Evolutionary conservation across 139 green algal species (phyloP).

Genomic region (Chlorella sp.): DNA sequence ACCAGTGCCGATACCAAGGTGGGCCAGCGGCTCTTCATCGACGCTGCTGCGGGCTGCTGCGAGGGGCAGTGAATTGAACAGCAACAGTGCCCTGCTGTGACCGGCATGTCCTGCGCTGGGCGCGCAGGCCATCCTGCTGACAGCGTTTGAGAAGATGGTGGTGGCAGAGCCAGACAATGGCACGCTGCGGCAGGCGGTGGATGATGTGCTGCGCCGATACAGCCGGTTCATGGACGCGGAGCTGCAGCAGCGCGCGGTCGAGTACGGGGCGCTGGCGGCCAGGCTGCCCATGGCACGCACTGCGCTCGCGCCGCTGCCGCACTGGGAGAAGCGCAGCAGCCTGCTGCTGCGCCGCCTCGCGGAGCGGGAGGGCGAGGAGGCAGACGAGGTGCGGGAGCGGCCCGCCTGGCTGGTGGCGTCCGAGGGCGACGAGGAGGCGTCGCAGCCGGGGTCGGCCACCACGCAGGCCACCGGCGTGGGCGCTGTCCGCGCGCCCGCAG

Average conservation of each 20-base stretch:
- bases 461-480: background rate
- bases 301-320: slow-evolving; percentile 81
- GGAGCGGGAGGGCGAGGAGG: slow-evolving; percentile 49
- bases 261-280: slow-evolving; percentile 79
- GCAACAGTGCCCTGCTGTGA: too few species aligned
- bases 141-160: slow-evolving; percentile 70
- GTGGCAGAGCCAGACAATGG: slow-evolving; percentile 58
- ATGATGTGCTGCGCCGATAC: slow-evolving; percentile 38
- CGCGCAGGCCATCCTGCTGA: slow-evolving; percentile 80
- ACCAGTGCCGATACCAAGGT: slow-evolving; percentile 63
- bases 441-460: background rate
- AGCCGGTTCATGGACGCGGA: slow-evolving; percentile 59
- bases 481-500: background rate
- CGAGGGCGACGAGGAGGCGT: slow-evolving; percentile 5
- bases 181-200: slow-evolving; percentile 41
- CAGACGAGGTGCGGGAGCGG: slow-evolving; percentile 47
- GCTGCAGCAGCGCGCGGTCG: slow-evolving; percentile 92
- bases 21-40: too few species aligned
- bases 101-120: too few species aligned
- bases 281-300: slow-evolving; percentile 32
- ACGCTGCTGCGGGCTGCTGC: too few species aligned
- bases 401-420: slow-evolving; percentile 45
- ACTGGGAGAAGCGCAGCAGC: slow-evolving; percentile 75
- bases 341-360: slow-evolving; percentile 73
- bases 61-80: too few species aligned